Base-by-base conservation (phyloP, 2,329 filamentous ascomycete species). In the Knufia petricola region DNA sequence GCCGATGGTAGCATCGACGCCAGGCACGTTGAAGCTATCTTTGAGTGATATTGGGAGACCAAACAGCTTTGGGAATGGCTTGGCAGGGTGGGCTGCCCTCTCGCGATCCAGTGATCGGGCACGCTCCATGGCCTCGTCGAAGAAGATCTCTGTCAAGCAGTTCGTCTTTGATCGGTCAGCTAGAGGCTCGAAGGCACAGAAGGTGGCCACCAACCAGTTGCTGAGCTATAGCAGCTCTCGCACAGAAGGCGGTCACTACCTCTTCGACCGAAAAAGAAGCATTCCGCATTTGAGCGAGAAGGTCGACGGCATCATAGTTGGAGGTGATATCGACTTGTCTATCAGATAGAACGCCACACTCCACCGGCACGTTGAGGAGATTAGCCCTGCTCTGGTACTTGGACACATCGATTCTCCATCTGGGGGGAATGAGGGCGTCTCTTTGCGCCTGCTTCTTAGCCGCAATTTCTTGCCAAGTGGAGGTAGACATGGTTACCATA, bases 21-120 rank as follows among this genome's bases (percentile, higher is more conserved):
- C 61, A 53, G 61, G 54, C 39, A 60, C 53, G 44, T 59, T 57
- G 42, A 60, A 60, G 31, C 54, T 60, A 37, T 60, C 60, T 38
- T 54, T 54, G 15, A 52, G 58, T 15, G 47, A 50, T 30, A 51
- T 51, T 46, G 57, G 52, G 8, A 53, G 45, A 8, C 51, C 51
- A 19, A 52, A 50, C 50, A 54, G 50, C 17, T 51, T 8, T 10
- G 44, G 48, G 4, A 54, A 49, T 13, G 53, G 51, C 48, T 54
- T 59, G 85, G 87, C 44, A 9, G 15, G 15, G 21, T 86, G 70
- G 0, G 79, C 76, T 40, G 70, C 60, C 1, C 62, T 60, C 17
- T 69, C 49, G 61, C 79, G 83, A 60, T 87, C 82, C 1, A 87
- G 69, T 1, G 82, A 81, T 0, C 83, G 83, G 31, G 73, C 64